Evolutionary conservation across 1,284 basidiomycete species (phyloP).

Genomic region (Pseudozyma sp.): DNA sequence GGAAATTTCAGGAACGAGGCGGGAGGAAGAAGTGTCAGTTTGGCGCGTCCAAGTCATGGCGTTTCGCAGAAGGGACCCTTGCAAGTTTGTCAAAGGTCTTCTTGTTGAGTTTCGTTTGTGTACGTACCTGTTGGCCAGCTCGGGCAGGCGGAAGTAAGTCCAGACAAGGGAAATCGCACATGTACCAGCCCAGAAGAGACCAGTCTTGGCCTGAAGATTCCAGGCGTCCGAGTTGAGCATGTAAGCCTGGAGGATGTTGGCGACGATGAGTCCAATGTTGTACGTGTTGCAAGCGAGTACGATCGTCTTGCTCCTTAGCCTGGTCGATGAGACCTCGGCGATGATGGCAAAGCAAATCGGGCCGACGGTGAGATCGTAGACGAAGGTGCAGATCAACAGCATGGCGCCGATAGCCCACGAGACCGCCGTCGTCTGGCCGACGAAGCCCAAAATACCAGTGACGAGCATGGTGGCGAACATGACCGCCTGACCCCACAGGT

Average conservation of each 20-base stretch:
- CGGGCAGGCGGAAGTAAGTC: slow-evolving; percentile 68
- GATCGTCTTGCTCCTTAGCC: slow-evolving; percentile 72
- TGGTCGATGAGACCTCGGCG: slow-evolving; percentile 71
- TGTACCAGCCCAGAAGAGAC: slow-evolving; percentile 70
- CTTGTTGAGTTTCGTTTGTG: background rate
- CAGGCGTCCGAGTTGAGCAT: slow-evolving; percentile 70
- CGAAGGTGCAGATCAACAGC: slow-evolving; percentile 70
- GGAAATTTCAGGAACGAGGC: background rate
- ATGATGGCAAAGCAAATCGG: slow-evolving; percentile 71
- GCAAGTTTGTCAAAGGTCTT: background rate
- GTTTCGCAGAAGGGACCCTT: background rate
- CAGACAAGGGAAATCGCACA: slow-evolving; percentile 69
- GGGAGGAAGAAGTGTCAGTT: slow-evolving; percentile 1
- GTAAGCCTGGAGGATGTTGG: slow-evolving; percentile 71
- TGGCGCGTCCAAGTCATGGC: background rate
- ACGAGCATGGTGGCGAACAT: slow-evolving; percentile 68
- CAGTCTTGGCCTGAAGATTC: slow-evolving; percentile 70
- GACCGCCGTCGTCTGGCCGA: slow-evolving; percentile 36
- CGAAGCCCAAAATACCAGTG: slow-evolving; percentile 70
- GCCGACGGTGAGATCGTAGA: slow-evolving; percentile 69
- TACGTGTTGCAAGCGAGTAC: slow-evolving; percentile 72
- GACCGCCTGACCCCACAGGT: slow-evolving; percentile 71
- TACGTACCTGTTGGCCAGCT: slow-evolving; percentile 63
- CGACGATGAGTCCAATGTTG: slow-evolving; percentile 65
- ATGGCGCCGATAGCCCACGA: slow-evolving; percentile 70